A percentile compares a stretch with the other conserved stretches of the same genome.
These are phyloP conservation scores for Ambrosia artemisiifolia DNA, from an alignment of 129 eudicot species.

Conservation along the genomic window DNA sequence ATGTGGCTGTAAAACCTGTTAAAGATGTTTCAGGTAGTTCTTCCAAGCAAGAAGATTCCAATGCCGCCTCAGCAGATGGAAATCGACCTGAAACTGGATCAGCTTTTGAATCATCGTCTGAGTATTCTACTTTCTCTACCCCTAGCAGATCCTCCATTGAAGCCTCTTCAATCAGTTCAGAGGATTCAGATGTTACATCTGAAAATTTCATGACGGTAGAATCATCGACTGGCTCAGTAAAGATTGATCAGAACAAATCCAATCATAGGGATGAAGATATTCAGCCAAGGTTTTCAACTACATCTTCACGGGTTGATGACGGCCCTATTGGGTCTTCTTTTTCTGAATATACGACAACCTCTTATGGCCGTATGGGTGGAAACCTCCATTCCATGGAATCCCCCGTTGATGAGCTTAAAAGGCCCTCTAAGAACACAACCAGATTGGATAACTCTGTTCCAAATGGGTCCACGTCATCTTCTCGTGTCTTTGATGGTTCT, in stretches of 20 bases:
- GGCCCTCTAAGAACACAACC: conserved; percentile 7
- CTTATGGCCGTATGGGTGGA: conserved; percentile 62
- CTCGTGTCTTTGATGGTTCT: conserved; percentile 37
- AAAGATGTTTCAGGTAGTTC: conserved; percentile 28
- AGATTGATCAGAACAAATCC: conserved; percentile 21
- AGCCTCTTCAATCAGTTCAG: conserved; percentile 8
- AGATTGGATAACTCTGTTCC: conserved; percentile 18
- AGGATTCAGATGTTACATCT: conserved; percentile 6
- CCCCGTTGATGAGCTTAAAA: conserved; percentile 33
- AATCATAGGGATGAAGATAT: conserved; percentile 24
- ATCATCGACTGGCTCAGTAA: conserved; percentile 17
- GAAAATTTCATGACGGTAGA: neutral
- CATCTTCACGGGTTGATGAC: conserved; percentile 40
- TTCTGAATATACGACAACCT: conserved; percentile 39
- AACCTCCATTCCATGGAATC: conserved; percentile 34
- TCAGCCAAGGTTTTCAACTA: conserved; percentile 27
- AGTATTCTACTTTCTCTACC: conserved; percentile 31
- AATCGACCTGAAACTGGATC: conserved; percentile 20
- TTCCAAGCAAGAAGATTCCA: conserved; percentile 25
- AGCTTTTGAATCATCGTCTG: conserved; percentile 22
- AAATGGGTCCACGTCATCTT: conserved; percentile 31
- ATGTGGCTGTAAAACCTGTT: conserved; percentile 19
- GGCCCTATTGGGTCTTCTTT: conserved; percentile 33
- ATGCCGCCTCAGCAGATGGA: conserved; percentile 25
- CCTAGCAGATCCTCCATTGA: conserved; percentile 28